phyloP scores from a whole-genome alignment of 768 basidiomycete genomes.

The Lanmaoa pseudosensibilis region DNA sequence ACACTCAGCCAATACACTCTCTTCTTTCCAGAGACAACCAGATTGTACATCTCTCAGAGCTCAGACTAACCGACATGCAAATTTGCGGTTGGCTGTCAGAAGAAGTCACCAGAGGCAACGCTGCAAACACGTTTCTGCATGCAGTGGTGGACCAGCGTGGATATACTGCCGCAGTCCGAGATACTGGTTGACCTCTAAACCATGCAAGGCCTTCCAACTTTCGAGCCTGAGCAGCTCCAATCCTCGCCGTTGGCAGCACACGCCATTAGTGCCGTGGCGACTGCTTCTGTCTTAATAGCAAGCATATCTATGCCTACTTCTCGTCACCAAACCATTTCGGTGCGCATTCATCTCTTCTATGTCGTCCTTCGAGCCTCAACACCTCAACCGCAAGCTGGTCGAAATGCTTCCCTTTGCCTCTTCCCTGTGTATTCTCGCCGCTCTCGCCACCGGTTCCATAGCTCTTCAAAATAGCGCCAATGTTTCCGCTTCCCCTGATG shows the following conservation, averaged over 20 bases:
- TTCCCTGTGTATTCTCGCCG: slow-evolving; percentile 34
- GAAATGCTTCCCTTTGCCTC: slow-evolving; percentile 40
- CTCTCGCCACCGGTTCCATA: slow-evolving; percentile 33
- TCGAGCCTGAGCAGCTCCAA: slow-evolving; percentile 27
- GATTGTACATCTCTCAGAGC: neutral
- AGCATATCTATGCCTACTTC: slow-evolving; percentile 28
- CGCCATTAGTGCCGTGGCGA: slow-evolving; percentile 32
- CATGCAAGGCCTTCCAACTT: slow-evolving; percentile 34
- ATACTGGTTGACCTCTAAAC: slow-evolving; percentile 27
- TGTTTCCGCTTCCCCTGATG: slow-evolving; percentile 21
- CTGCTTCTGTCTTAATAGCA: slow-evolving; percentile 32
- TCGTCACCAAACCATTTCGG: slow-evolving; percentile 32
- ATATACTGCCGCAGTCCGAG: slow-evolving; percentile 15
- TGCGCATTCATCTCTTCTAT: slow-evolving; percentile 22
- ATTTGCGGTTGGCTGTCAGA: slow-evolving; percentile 2
- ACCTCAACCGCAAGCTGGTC: slow-evolving; percentile 31
- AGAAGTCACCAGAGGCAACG: slow-evolving; percentile 25
- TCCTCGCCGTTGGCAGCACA: slow-evolving; percentile 32
- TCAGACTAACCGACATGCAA: neutral
- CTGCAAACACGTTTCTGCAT: slow-evolving; percentile 33
- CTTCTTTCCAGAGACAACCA: too few species aligned
- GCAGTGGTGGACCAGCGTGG: slow-evolving; percentile 26
- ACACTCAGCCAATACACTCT: neutral
- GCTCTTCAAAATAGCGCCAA: slow-evolving; percentile 25
- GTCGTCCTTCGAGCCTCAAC: slow-evolving; percentile 11